phyloP scores from a whole-genome alignment of 1,284 basidiomycete genomes.

The Papiliotrema nemorosa region DNA sequence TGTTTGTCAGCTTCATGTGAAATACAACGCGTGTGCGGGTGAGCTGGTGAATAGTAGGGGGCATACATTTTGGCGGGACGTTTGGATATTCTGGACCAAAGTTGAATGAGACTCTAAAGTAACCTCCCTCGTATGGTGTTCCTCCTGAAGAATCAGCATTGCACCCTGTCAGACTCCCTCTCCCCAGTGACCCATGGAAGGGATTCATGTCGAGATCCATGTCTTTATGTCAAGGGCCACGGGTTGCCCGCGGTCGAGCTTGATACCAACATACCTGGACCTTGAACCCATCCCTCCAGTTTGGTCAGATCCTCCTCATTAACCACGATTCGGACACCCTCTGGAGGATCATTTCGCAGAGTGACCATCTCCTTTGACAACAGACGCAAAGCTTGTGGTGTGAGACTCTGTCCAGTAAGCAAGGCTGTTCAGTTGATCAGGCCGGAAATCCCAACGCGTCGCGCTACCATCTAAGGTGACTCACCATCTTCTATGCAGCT shows the following conservation, averaged over 20 bases:
- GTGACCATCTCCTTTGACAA: conserved; percentile 78
- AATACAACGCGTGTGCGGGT: not conserved
- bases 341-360: conserved; percentile 73
- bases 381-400: conserved; percentile 49
- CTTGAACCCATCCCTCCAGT: conserved; percentile 47
- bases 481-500: not conserved
- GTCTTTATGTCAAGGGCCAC: too few species aligned
- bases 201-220: too few species aligned
- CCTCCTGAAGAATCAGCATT: too few species aligned
- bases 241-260: not conserved
- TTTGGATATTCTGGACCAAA: conserved; percentile 84
- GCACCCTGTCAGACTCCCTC: conserved; percentile 5
- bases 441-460: not conserved
- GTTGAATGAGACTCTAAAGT: conserved; percentile 80
- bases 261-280: conserved; percentile 35
- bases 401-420: conserved; percentile 51
- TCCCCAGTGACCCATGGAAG: not conserved
- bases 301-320: conserved; percentile 64
- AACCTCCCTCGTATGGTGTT: conserved; percentile 88
- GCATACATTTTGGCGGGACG: conserved; percentile 83
- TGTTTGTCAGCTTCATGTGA: conserved; percentile 36
- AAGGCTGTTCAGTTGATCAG: conserved; percentile 2
- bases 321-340: conserved; percentile 78
- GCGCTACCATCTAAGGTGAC: not conserved
- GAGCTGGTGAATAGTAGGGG: not conserved